Evolutionary conservation across 2,329 filamentous ascomycete genomes (phyloP).

Genomic region (Pseudohalonectria lignicola): DNA sequence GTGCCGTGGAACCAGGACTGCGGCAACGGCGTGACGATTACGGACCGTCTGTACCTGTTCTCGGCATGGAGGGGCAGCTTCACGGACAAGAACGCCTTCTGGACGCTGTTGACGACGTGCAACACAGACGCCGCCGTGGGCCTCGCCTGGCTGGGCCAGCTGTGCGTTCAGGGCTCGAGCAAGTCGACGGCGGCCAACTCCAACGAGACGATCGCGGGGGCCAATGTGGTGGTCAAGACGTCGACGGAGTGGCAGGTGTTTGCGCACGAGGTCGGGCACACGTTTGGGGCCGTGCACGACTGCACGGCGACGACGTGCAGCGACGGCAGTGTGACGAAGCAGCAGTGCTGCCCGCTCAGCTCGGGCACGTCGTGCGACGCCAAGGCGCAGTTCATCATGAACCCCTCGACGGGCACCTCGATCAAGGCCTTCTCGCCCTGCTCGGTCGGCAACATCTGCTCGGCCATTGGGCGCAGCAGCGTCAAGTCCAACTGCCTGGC

Average conservation of each 20-base stretch:
- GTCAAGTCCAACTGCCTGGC: slow-evolving; percentile 69
- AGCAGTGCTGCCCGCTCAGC: slow-evolving; percentile 71
- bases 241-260: slow-evolving; percentile 89
- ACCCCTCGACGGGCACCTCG: slow-evolving; percentile 66
- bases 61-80: slow-evolving; percentile 76
- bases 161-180: slow-evolving; percentile 55
- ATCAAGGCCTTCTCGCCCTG: slow-evolving; percentile 80
- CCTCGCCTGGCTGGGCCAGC: slow-evolving; percentile 84
- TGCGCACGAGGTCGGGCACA: slow-evolving; percentile 89
- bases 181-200: slow-evolving; percentile 36
- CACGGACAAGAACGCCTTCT: slow-evolving; percentile 77
- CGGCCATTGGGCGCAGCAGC: slow-evolving; percentile 65
- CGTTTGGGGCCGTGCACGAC: slow-evolving; percentile 92
- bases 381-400: slow-evolving; percentile 81
- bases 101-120: slow-evolving; percentile 79
- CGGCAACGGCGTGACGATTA: slow-evolving; percentile 50
- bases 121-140: slow-evolving; percentile 77
- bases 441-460: slow-evolving; percentile 88
- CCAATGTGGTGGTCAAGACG: slow-evolving; percentile 83
- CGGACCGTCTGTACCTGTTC: slow-evolving; percentile 73
- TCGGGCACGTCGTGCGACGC: slow-evolving; percentile 61
- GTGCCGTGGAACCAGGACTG: slow-evolving; percentile 80
- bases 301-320: slow-evolving; percentile 61
- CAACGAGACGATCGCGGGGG: slow-evolving; percentile 67
- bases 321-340: slow-evolving; percentile 39